Evolutionary conservation across 495 filamentous ascomycete genomes (phyloP).

Genomic region (Apodospora peruviana): DNA sequence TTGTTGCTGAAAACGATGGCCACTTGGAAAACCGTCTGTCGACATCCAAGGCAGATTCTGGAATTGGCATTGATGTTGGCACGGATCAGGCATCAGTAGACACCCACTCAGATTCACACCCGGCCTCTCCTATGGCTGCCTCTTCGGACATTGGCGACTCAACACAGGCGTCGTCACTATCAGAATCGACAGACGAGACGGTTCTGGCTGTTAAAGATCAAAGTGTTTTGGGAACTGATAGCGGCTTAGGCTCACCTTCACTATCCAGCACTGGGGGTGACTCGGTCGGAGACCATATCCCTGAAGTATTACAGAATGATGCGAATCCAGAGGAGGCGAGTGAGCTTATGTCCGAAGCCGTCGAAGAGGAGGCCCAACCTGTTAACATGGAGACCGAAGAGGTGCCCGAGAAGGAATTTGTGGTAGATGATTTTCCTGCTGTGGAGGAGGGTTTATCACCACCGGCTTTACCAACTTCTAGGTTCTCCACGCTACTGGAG

Average conservation of each 20-base stretch:
- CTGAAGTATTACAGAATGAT: too few relatives aligned
- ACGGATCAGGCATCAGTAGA: constrained; percentile 32
- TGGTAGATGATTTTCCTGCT: not conserved
- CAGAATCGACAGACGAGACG: constrained; percentile 50
- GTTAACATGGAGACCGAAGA: too few relatives aligned
- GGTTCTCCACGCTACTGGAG: constrained; percentile 25
- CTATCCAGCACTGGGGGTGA: not conserved
- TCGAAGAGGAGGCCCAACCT: too few relatives aligned
- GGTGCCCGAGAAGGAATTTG: not conserved
- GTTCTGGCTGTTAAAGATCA: constrained; percentile 24
- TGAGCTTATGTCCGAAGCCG: too few relatives aligned
- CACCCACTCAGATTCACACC: constrained; percentile 42
- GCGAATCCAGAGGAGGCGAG: too few relatives aligned
- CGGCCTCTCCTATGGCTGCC: constrained; percentile 40
- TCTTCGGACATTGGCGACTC: constrained; percentile 46
- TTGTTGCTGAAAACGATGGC: not conserved
- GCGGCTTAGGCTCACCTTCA: not conserved
- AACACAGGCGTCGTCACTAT: constrained; percentile 50
- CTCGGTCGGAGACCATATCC: too few relatives aligned
- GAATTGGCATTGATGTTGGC: constrained; percentile 30
- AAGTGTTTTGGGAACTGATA: not conserved
- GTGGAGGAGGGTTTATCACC: not conserved
- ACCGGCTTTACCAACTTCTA: constrained; percentile 18
- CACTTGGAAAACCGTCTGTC: constrained; percentile 16
- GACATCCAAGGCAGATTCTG: constrained; percentile 33